A percentile compares a stretch with the other conserved stretches of the same genome.
phyloP scores from a whole-genome alignment of 352 stramenopile genomes.

The Phytopythium montanum region DNA sequence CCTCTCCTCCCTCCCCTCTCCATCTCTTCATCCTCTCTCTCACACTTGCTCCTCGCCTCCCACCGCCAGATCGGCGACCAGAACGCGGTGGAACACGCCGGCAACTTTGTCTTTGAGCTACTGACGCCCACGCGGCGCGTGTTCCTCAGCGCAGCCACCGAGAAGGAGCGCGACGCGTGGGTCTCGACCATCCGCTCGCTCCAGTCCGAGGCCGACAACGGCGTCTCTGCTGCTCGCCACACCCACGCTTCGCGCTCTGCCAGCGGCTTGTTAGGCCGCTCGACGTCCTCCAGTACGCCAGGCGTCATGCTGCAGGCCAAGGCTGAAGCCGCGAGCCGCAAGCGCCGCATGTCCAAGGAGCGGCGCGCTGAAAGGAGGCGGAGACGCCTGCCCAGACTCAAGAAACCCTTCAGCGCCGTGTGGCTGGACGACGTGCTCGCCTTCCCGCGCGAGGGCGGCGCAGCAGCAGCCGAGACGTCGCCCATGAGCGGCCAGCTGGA shows the following conservation, averaged over 20 bases:
- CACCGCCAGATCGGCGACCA: conserved; percentile 70
- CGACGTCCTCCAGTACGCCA: conserved; percentile 29
- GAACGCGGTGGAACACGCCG: conserved; percentile 63
- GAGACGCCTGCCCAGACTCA: conserved; percentile 58
- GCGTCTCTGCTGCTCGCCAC: conserved; percentile 3
- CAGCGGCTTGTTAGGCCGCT: conserved; percentile 29
- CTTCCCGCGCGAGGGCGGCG: conserved; percentile 20
- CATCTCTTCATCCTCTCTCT: neutral
- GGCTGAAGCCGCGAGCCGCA: conserved; percentile 1
- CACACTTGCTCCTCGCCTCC: neutral
- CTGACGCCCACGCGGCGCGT: conserved; percentile 41
- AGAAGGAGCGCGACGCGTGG: conserved; percentile 69
- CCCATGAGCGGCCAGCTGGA: conserved; percentile 26
- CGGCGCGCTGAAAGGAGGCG: conserved; percentile 58
- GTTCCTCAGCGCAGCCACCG: conserved; percentile 72
- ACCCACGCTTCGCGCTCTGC: conserved; percentile 13
- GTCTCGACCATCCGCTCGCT: conserved; percentile 46
- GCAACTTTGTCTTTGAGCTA: conserved; percentile 82
- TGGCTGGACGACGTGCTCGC: conserved; percentile 73
- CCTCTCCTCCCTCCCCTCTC: neutral
- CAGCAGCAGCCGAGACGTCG: neutral
- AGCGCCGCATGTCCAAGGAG: conserved; percentile 45
- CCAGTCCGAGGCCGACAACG: conserved; percentile 20
- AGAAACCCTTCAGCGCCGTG: conserved; percentile 68
- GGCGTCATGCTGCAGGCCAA: conserved; percentile 17